Evolutionary conservation across 1,284 basidiomycete genomes (phyloP).

Genomic region (Ceratobasidium sp.): DNA sequence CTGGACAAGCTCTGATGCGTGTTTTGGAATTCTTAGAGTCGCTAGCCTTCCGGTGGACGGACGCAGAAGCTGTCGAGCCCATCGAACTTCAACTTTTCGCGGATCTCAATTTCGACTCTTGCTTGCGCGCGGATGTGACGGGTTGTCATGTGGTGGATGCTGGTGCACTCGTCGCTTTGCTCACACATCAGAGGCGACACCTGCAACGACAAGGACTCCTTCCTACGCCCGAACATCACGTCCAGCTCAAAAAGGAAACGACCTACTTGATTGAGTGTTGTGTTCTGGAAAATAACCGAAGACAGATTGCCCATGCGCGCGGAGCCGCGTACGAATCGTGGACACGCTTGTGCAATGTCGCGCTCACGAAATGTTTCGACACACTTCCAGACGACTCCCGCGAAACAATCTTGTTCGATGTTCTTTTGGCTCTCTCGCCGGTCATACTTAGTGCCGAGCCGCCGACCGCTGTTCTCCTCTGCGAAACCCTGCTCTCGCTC

Average conservation of each 20-base stretch:
- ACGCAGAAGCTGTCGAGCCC: conserved; percentile 73
- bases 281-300: conserved; percentile 87
- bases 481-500: conserved; percentile 84
- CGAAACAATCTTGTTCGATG: conserved; percentile 89
- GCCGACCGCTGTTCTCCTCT: conserved; percentile 83
- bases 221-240: conserved; percentile 72
- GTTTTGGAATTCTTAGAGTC: conserved; percentile 91
- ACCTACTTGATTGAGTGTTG: conserved; percentile 85
- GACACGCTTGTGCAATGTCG: conserved; percentile 85
- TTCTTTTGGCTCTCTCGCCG: conserved; percentile 81
- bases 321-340: conserved; percentile 83
- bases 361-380: conserved; percentile 86
- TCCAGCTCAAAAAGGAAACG: conserved; percentile 78
- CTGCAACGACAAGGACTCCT: conserved; percentile 79
- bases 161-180: conserved; percentile 74
- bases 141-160: conserved; percentile 89
- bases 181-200: conserved; percentile 71
- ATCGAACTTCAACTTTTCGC: conserved; percentile 77
- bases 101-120: conserved; percentile 81
- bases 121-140: conserved; percentile 76
- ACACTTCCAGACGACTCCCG: conserved; percentile 83
- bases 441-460: conserved; percentile 66
- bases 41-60: conserved; percentile 89
- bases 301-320: conserved; percentile 81
- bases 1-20: conserved; percentile 84